Evolutionary conservation across 345 rosid species (phyloP), one percentile per base, ranked within the genome.

Genomic region (Hypericum perforatum): DNA sequence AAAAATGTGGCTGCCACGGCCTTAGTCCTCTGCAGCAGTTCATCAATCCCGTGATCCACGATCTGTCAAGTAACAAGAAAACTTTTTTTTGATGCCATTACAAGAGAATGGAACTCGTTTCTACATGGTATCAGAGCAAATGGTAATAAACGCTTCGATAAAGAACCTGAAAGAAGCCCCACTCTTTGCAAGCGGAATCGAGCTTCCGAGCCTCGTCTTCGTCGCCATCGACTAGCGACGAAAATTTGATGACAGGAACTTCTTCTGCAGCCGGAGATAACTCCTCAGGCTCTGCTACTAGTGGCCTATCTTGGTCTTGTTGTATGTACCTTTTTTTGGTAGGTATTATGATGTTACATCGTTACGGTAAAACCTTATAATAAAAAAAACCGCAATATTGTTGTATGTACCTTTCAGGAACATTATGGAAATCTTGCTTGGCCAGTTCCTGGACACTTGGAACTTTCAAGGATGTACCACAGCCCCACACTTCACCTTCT

Each of bases 151-250:
- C 32, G 32, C 32, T 29, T 10, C 2, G 6, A 16, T 5, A 3
- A 38, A 11, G 1, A 47, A 60, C 70, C 70, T 63, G 66, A 61
- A 67, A 74, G 62, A 70, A 70, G 14, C 68, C 78, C 76, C 79
- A 70, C 8, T 58, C 65, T 48, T 49, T 63, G 73, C 76, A 67
- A 36, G 63, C 68, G 32, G 39, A 1, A 43, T 70, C 57, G 22
- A 67, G 59, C 44, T 58, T 74, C 37, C 39, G 39, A 6, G 32
- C 56, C 45, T 70, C 73, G 47, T 48, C 55, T 4, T 15, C 38
- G 13, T 67, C 61, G 7, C 64, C 72, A 37, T 39, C 37, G 32
- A 58, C 58, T 11, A 67, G 60, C 60, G 57, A 53, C 6, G 70
- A 63, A 51, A 63, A 48, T 6, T 56, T 55, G 11, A 72, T 63